phyloP scores from a whole-genome alignment of 1,284 basidiomycete genomes.

The Lignosus rhinocerotis region DNA sequence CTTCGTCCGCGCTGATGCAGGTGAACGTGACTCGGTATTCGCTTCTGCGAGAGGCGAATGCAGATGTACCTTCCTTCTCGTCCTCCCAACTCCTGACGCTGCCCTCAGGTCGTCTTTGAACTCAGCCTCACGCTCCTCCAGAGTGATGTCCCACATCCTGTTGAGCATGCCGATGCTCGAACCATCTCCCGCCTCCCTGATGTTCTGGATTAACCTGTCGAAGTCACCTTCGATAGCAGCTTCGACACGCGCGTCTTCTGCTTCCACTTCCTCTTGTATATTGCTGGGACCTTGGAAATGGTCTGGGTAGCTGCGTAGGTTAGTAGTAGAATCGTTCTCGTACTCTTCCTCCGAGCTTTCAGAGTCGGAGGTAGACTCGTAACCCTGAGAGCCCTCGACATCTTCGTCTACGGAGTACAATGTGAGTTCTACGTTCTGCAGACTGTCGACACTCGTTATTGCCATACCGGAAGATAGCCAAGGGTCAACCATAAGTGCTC shows the following conservation, averaged over 20 bases:
- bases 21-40: not conserved
- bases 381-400: slow-evolving; percentile 14
- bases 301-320: not conserved
- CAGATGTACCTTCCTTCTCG: slow-evolving; percentile 45
- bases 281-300: not conserved
- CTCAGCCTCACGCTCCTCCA: slow-evolving; percentile 64
- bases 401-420: slow-evolving; percentile 10
- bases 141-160: slow-evolving; percentile 68
- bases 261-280: not conserved
- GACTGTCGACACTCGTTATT: not conserved
- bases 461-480: not conserved
- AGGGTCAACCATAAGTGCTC: not conserved
- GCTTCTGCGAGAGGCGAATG: not conserved
- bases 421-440: not conserved
- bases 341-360: not conserved
- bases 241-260: slow-evolving; percentile 25
- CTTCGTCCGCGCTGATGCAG: slow-evolving; percentile 37
- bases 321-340: not conserved
- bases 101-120: slow-evolving; percentile 71
- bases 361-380: slow-evolving; percentile 11
- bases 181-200: slow-evolving; percentile 52
- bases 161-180: slow-evolving; percentile 48
- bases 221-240: slow-evolving; percentile 37
- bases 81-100: slow-evolving; percentile 67
- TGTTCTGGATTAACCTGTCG: slow-evolving; percentile 59